These are phyloP conservation scores for Tuber borchii DNA, from an alignment of 495 filamentous ascomycete species.

Conservation along the genomic window DNA sequence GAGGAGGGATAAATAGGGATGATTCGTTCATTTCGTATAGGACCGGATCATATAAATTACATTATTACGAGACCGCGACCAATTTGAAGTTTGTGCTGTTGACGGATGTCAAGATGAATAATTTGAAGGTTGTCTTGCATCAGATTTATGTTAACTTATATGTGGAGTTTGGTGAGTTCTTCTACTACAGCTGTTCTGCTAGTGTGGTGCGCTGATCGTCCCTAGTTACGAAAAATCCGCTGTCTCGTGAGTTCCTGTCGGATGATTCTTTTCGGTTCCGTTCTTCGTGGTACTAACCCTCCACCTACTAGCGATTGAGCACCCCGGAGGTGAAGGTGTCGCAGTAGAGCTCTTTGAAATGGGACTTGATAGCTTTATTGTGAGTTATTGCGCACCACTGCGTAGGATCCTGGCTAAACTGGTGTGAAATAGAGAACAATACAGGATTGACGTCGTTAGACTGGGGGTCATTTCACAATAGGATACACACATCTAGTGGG, in stretches of 20 bases:
- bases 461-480: constrained; percentile 9
- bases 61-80: constrained; percentile 97
- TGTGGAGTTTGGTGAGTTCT: constrained; percentile 76
- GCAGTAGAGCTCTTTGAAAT: constrained; percentile 92
- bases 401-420: constrained; percentile 8
- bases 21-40: constrained; percentile 78
- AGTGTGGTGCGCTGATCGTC: not conserved
- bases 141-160: constrained; percentile 98
- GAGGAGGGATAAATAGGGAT: constrained; percentile 25
- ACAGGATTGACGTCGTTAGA: constrained; percentile 20
- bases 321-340: constrained; percentile 79
- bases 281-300: constrained; percentile 12
- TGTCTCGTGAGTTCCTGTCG: constrained; percentile 52
- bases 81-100: constrained; percentile 95
- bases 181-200: not conserved
- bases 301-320: constrained; percentile 57
- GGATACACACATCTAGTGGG: not conserved
- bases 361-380: constrained; percentile 58
- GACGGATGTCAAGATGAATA: constrained; percentile 80
- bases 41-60: constrained; percentile 91
- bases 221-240: constrained; percentile 85
- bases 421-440: constrained; percentile 20
- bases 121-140: constrained; percentile 85
- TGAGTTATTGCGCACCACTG: constrained; percentile 3
- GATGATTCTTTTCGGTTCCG: not conserved